Base-by-base conservation (phyloP, 805 yeast species). In the Ogataea salicorniae region DNA sequence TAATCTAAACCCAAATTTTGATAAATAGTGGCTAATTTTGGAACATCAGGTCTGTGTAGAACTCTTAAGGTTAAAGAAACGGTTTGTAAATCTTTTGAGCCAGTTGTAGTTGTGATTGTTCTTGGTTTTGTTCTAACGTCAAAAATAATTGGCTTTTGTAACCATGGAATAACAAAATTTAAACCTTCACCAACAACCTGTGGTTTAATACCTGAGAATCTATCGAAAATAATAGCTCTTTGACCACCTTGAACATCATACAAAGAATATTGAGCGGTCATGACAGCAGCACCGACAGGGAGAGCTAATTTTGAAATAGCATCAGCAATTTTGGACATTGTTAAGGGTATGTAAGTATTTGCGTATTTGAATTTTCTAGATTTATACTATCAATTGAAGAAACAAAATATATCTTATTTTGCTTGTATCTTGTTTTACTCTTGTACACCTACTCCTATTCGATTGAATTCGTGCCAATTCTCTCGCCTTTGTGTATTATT, bases 81-180 rank as follows among this genome's bases (percentile, higher is more conserved):
- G 77, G 86, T 92, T 71, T 94, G 99, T 69, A 94, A 76, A 71
- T 94, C 99, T 70, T 92, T 94, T 22, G 97, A 89, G 35, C 99
- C 99, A 1, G 99, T 94, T 54, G 90, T 87, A 20, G 98, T 85
- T 39, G 95, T 82, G 61, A 94, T 91, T 57, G 86, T 87, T 69
- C 94, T 84, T 34, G 99, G 98, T 63, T 82, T 86, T n/a, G 97
- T 91, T 64, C 97, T 79, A 29, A 94, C 96, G 66, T 94, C 99
- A 67, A 79, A 94, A 16, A 89, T 72, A 43, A 94, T 77, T 3
- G 98, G 95, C 65, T 81, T 83, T 67, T 94, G 99, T 55, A 94
- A 73, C 98, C 99, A 94, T 45, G 99, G 99, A 45, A 94, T 67
- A 54, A 91, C 72, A 68, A 94, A 94, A 69, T 94, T 98, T 22